Conservation (phyloP, 2,329 filamentous ascomycete genomes). For the Alternaria sp. region DNA sequence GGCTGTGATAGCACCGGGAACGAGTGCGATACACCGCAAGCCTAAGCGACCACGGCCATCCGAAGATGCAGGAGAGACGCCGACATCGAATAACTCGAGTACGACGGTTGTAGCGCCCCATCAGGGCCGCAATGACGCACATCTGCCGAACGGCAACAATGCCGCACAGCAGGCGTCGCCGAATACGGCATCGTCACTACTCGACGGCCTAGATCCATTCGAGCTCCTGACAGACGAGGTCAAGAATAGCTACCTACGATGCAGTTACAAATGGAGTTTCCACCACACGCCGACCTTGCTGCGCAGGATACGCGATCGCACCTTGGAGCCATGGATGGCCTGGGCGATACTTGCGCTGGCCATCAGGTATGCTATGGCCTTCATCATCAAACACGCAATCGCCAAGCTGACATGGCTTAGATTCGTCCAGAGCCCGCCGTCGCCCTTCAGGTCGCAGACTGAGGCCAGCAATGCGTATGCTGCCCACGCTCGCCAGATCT, state of each 20-base stretch:
- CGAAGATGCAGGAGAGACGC: constrained; percentile 33
- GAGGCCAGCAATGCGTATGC: constrained; percentile 55
- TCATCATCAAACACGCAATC: neutral
- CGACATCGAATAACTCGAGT: constrained; percentile 15
- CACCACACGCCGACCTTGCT: constrained; percentile 53
- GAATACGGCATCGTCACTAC: constrained; percentile 36
- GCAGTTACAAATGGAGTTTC: constrained; percentile 55
- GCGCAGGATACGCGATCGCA: constrained; percentile 49
- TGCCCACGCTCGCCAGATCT: constrained; percentile 51
- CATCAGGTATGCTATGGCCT: constrained; percentile 40
- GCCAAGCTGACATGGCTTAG: constrained; percentile 22
- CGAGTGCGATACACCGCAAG: constrained; percentile 48
- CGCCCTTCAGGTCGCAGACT: constrained; percentile 48
- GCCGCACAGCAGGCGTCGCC: constrained; percentile 32
- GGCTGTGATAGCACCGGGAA: constrained; percentile 46
- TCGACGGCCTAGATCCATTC: constrained; percentile 50
- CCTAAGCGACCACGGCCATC: constrained; percentile 49
- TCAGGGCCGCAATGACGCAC: constrained; percentile 32
- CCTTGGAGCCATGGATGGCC: constrained; percentile 51
- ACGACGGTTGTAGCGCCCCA: constrained; percentile 21
- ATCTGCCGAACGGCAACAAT: constrained; percentile 37
- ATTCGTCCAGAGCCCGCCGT: constrained; percentile 50
- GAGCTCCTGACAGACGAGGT: constrained; percentile 53
- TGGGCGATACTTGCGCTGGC: constrained; percentile 55
- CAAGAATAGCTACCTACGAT: constrained; percentile 53